A percentile compares a stretch with the other conserved stretches of the same genome.
phyloP scores from a whole-genome alignment of 768 basidiomycete species.

The Dioszegia aurantiaca region DNA sequence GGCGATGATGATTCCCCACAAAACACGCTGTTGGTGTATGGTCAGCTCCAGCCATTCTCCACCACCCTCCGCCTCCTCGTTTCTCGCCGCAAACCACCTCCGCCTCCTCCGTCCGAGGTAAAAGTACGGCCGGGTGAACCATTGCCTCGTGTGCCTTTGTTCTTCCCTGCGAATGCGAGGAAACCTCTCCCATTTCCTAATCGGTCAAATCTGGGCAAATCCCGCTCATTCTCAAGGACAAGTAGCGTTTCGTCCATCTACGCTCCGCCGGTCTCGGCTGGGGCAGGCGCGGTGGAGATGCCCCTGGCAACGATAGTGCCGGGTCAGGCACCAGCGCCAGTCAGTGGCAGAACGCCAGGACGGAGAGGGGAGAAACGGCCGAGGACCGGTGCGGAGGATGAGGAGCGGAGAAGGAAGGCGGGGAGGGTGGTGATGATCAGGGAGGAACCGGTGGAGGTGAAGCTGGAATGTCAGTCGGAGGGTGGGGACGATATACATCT shows the following conservation, averaged over 20 bases:
- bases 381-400: constrained; percentile 19
- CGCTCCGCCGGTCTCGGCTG: constrained; percentile 16
- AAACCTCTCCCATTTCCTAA: constrained; percentile 33
- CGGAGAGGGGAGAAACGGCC: constrained; percentile 48
- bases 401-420: constrained; percentile 28
- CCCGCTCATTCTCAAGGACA: constrained; percentile 28
- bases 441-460: not conserved
- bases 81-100: constrained; percentile 32
- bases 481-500: not conserved
- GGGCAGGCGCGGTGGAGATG: not conserved
- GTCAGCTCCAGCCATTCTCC: constrained; percentile 30
- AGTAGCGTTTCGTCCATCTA: constrained; percentile 39
- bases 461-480: not conserved
- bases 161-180: constrained; percentile 35
- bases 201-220: constrained; percentile 15
- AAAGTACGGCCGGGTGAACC: constrained; percentile 49
- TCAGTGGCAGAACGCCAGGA: constrained; percentile 40
- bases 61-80: constrained; percentile 26
- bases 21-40: constrained; percentile 54
- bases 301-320: not conserved
- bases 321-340: constrained; percentile 19
- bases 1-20: constrained; percentile 45
- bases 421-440: constrained; percentile 27
- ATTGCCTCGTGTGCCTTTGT: constrained; percentile 44
- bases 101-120: constrained; percentile 23